A percentile compares a stretch with the other conserved stretches of the same genome.
Conservation (phyloP, 75 land plant genomes). For the Picea sitchensis region DNA sequence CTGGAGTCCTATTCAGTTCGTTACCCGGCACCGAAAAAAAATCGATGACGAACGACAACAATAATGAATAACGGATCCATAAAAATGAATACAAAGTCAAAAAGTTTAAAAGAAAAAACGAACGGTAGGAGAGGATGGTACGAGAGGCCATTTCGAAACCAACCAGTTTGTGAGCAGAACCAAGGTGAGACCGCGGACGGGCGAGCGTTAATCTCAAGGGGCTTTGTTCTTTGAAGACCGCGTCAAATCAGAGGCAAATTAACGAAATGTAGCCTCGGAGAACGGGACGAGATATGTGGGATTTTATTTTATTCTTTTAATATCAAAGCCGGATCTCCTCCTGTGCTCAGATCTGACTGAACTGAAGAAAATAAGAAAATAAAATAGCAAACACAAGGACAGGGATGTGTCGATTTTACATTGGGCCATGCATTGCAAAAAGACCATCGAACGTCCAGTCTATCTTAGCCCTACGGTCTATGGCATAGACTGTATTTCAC, state of each 20-base stretch:
- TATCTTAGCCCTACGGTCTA: background rate
- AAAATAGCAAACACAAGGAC: background rate
- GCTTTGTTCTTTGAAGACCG: background rate
- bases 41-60: background rate
- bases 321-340: constrained; percentile 1
- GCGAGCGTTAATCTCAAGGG: constrained; percentile 2
- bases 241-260: constrained; percentile 1
- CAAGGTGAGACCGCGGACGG: background rate
- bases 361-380: background rate
- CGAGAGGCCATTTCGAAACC: background rate
- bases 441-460: background rate
- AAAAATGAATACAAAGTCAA: background rate
- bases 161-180: background rate
- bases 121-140: background rate
- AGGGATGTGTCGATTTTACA: background rate
- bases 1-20: background rate
- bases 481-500: background rate
- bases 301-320: background rate
- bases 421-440: background rate
- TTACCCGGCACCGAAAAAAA: background rate
- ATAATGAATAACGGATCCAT: constrained; percentile 3
- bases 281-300: background rate
- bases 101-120: background rate
- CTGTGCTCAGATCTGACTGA: background rate
- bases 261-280: background rate